Evolutionary conservation across 2,329 filamentous ascomycete species (phyloP).

Genomic region (Epichloe aotearoae): DNA sequence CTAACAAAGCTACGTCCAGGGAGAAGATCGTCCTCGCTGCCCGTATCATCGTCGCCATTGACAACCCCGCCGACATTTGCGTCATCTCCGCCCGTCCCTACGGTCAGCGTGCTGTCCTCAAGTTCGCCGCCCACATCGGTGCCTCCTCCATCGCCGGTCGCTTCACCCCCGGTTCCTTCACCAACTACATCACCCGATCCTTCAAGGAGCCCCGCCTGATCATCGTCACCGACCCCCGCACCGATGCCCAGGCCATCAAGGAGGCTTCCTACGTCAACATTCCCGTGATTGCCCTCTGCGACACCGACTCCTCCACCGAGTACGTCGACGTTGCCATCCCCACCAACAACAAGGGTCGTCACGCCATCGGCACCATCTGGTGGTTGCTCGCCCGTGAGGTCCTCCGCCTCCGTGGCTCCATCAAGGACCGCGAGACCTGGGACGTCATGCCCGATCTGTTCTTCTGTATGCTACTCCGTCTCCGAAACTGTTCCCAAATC

Average conservation of each 20-base stretch:
- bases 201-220: slow-evolving; percentile 99
- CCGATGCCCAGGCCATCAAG: slow-evolving; percentile 99
- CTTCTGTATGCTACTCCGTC: slow-evolving; percentile 57
- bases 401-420: slow-evolving; percentile 93
- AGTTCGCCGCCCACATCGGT: slow-evolving; percentile 98
- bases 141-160: slow-evolving; percentile 96
- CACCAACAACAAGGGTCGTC: slow-evolving; percentile 99
- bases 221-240: slow-evolving; percentile 98
- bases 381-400: slow-evolving; percentile 99
- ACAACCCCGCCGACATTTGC: slow-evolving; percentile 98
- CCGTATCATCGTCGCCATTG: slow-evolving; percentile 95
- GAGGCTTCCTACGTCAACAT: slow-evolving; percentile 99
- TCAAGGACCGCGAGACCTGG: slow-evolving; percentile 94
- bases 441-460: slow-evolving; percentile 99
- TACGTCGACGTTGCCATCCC: slow-evolving; percentile 99
- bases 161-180: slow-evolving; percentile 99
- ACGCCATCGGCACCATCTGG: slow-evolving; percentile 97
- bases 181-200: slow-evolving; percentile 99
- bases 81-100: slow-evolving; percentile 99
- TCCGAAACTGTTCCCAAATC: not conserved
- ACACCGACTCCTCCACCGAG: slow-evolving; percentile 98
- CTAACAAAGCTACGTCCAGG: slow-evolving; percentile 36
- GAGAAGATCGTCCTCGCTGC: slow-evolving; percentile 99
- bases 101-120: slow-evolving; percentile 97
- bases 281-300: slow-evolving; percentile 96